Evolutionary conservation across 768 basidiomycete species (phyloP).

Genomic region (Boletales sp.): DNA sequence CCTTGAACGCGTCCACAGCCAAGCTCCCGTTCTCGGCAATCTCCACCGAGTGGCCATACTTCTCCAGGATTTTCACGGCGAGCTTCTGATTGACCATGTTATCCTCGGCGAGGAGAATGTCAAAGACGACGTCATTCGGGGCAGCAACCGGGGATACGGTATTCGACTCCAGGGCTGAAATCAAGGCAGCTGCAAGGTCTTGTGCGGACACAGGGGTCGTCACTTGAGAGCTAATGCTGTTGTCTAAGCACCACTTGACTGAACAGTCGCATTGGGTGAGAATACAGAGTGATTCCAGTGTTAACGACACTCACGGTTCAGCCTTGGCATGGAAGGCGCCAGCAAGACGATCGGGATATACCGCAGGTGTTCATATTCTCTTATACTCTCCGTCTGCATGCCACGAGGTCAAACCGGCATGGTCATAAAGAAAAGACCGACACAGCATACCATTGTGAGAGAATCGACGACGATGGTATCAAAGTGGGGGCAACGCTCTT

Average conservation of each 20-base stretch:
- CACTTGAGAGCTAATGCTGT: constrained; percentile 92
- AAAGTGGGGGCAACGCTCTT: constrained; percentile 80
- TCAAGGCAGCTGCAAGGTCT: constrained; percentile 87
- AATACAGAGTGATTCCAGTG: background rate
- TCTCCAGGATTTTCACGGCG: constrained; percentile 94
- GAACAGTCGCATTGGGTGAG: constrained; percentile 13
- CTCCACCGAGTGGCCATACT: constrained; percentile 92
- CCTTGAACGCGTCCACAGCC: constrained; percentile 90
- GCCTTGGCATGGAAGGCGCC: constrained; percentile 69
- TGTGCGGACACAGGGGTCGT: constrained; percentile 86
- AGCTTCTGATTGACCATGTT: constrained; percentile 95
- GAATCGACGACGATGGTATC: constrained; percentile 97
- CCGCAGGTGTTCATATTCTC: constrained; percentile 90
- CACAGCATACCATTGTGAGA: constrained; percentile 65
- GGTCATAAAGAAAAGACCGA: background rate
- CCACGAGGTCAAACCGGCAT: constrained; percentile 14
- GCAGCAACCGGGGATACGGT: constrained; percentile 85
- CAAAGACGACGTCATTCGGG: constrained; percentile 82
- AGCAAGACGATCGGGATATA: constrained; percentile 96
- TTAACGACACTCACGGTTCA: constrained; percentile 56
- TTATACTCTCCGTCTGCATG: constrained; percentile 76
- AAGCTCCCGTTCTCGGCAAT: constrained; percentile 96
- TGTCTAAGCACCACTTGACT: constrained; percentile 97
- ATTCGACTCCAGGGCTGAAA: constrained; percentile 92
- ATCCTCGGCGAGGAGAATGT: constrained; percentile 95